phyloP scores from a whole-genome alignment of 345 rosid genomes.

The Arabis alpina region DNA sequence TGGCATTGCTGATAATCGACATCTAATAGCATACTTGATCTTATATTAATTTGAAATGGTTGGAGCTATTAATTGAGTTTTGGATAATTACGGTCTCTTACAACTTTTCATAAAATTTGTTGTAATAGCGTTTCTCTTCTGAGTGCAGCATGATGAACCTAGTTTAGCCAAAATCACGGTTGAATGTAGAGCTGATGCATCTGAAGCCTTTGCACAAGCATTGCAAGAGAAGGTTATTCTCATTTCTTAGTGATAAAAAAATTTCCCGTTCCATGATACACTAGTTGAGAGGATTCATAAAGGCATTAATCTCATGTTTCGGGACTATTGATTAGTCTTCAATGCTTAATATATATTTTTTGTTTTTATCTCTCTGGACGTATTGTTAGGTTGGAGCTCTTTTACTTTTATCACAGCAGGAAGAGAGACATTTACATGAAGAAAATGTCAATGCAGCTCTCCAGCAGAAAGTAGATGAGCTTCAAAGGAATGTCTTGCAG shows the following conservation, averaged over 20 bases:
- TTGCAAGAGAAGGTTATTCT: slow-evolving; percentile 77
- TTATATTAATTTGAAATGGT: slow-evolving; percentile 16
- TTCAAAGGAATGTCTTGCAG: slow-evolving; percentile 86
- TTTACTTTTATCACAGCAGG: slow-evolving; percentile 90
- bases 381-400: slow-evolving; percentile 73
- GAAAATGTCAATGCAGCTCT: slow-evolving; percentile 84
- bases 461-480: slow-evolving; percentile 84
- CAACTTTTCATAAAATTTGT: background rate
- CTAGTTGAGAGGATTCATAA: background rate
- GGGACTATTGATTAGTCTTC: slow-evolving; percentile 10
- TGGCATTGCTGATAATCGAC: slow-evolving; percentile 5
- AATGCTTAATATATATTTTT: slow-evolving; percentile 17
- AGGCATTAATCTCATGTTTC: slow-evolving; percentile 1
- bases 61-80: slow-evolving; percentile 20
- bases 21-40: slow-evolving; percentile 19
- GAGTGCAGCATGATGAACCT: slow-evolving; percentile 52
- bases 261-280: slow-evolving; percentile 16
- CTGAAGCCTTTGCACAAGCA: slow-evolving; percentile 76
- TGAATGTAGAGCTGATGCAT: slow-evolving; percentile 47
- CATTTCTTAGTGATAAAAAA: slow-evolving; percentile 19
- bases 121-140: slow-evolving; percentile 23
- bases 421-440: slow-evolving; percentile 92
- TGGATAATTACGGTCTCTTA: slow-evolving; percentile 11
- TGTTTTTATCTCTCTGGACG: slow-evolving; percentile 26
- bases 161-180: slow-evolving; percentile 28